A percentile compares a stretch with the other conserved stretches of the same genome.
Evolutionary conservation across 106 monocot genomes (phyloP).

Genomic region (Dendrobium catenatum): DNA sequence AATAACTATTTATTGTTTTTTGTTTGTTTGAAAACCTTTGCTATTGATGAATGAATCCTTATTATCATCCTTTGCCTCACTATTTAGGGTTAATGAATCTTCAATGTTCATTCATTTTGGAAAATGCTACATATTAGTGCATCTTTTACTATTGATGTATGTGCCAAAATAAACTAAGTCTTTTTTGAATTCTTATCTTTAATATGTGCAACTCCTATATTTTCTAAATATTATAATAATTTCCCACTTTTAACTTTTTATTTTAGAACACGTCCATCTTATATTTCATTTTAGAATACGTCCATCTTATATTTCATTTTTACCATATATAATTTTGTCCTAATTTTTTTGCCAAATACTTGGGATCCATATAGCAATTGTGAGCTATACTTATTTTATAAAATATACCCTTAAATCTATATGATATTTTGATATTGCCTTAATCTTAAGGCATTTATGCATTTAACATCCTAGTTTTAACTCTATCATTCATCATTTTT

Average conservation of each 20-base stretch:
- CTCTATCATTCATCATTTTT: background rate
- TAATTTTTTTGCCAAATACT: background rate
- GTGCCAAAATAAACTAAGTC: background rate
- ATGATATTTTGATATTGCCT: background rate
- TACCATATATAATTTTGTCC: background rate
- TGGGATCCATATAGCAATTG: background rate
- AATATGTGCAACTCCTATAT: background rate
- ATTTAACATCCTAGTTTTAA: background rate
- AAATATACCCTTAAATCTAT: background rate
- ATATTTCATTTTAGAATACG: background rate
- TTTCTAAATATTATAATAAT: background rate
- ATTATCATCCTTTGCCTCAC: background rate
- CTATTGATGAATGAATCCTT: background rate
- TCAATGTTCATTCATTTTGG: background rate
- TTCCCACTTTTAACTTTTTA: background rate
- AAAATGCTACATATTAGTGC: background rate
- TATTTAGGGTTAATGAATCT: background rate
- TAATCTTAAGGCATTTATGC: background rate
- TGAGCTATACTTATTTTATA: background rate
- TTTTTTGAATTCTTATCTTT: background rate
- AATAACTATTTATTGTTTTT: background rate
- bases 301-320: background rate
- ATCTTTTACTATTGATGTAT: background rate
- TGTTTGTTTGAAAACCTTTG: background rate
- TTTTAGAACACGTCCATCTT: background rate